Percentiles rank a stretch among this genome's conserved stretches.
Conservation (phyloP, 2,329 filamentous ascomycete species). For the Septoria petroselini region DNA sequence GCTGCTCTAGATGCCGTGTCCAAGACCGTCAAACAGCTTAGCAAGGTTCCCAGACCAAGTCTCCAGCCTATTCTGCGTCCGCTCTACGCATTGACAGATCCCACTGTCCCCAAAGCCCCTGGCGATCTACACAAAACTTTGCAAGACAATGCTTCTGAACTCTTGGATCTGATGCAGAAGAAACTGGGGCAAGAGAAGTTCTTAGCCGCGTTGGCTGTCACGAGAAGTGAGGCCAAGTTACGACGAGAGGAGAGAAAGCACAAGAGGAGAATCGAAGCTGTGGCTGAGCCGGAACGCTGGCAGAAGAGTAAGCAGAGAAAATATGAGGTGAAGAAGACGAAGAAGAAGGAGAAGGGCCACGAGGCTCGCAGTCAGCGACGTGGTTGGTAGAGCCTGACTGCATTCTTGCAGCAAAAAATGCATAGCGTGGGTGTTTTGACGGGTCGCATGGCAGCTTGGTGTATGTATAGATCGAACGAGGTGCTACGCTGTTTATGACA, state of each 20-base stretch:
- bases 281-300: constrained; percentile 75
- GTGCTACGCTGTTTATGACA: no score
- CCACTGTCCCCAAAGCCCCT: constrained; percentile 58
- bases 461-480: no score
- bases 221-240: constrained; percentile 68
- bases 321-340: constrained; percentile 78
- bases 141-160: constrained; percentile 67
- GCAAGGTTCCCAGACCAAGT: constrained; percentile 61
- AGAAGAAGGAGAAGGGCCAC: constrained; percentile 72
- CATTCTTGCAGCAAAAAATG: not conserved
- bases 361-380: constrained; percentile 70
- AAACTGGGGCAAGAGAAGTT: constrained; percentile 79
- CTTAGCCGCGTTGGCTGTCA: constrained; percentile 67
- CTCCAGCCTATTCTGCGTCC: constrained; percentile 64
- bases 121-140: constrained; percentile 65
- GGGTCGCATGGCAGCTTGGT: not conserved
- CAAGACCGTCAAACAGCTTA: constrained; percentile 62
- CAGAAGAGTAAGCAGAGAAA: constrained; percentile 78
- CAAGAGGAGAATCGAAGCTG: constrained; percentile 87
- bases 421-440: constrained; percentile 18
- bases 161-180: constrained; percentile 79
- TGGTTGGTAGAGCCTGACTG: constrained; percentile 54
- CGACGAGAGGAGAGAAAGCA: constrained; percentile 70
- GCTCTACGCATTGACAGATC: constrained; percentile 80
- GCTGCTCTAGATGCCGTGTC: constrained; percentile 72